Conservation (phyloP, 352 stramenopile species). For the Phytophthora vignae region DNA sequence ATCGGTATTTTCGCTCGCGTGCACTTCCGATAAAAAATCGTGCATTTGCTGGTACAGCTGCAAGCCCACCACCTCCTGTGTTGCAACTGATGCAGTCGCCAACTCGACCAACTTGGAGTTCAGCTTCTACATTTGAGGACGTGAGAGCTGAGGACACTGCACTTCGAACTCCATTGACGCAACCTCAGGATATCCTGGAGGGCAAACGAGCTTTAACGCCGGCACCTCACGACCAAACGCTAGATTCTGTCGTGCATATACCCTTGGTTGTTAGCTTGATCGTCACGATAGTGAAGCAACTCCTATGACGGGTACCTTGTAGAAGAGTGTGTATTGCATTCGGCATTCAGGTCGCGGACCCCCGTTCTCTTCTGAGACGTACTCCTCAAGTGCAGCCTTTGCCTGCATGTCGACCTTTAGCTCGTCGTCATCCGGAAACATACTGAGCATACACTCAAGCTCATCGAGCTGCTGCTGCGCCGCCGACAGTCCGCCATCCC, state of each 20-base stretch:
- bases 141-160: slow-evolving; percentile 56
- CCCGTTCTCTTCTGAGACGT: slow-evolving; percentile 3
- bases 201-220: slow-evolving; percentile 59
- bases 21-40: slow-evolving; percentile 50
- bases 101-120: slow-evolving; percentile 45
- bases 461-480: slow-evolving; percentile 65
- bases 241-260: slow-evolving; percentile 21
- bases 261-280: not conserved
- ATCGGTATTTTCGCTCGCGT: not conserved
- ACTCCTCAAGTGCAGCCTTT: slow-evolving; percentile 36
- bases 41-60: slow-evolving; percentile 75
- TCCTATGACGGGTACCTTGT: slow-evolving; percentile 29
- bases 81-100: slow-evolving; percentile 24
- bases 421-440: slow-evolving; percentile 65
- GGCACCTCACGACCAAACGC: slow-evolving; percentile 38
- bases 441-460: slow-evolving; percentile 81
- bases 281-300: too few species aligned
- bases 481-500: slow-evolving; percentile 10
- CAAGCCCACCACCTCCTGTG: slow-evolving; percentile 58
- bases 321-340: slow-evolving; percentile 59
- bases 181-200: slow-evolving; percentile 45
- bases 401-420: slow-evolving; percentile 45
- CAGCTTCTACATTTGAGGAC: slow-evolving; percentile 49
- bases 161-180: slow-evolving; percentile 52
- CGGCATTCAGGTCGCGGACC: slow-evolving; percentile 13